Base-by-base conservation (phyloP, 495 filamentous ascomycete genomes). In the Amorphotheca resinae region DNA sequence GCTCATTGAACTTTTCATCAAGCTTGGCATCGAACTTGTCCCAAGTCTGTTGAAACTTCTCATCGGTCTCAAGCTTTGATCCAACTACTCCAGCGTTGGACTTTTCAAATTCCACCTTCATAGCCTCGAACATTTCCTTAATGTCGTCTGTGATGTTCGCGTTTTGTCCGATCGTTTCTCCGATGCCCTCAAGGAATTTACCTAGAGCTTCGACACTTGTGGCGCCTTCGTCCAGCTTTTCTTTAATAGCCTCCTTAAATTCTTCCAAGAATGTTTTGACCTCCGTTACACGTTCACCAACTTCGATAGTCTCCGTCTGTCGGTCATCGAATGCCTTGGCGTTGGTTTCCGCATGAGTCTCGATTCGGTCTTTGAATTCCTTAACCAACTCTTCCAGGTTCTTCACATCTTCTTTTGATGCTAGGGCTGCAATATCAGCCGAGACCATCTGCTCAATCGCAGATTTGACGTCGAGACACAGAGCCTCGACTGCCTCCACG, bases 61-160 rank as follows among this genome's bases (percentile, higher is more conserved):
- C 81, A 49, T 89, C 84, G 3, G 75, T 69, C 32, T 89, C 82
- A 12, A 80, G 64, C 58, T 80, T 87, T 26, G 71, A 64, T 5
- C 76, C 76, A 48, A 84, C 76, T 15, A 85, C 65, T 26, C 75
- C 72, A 8, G 74, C 72, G 38, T 80, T 78, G 8, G 79, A 73
- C 17, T 82, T 77, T 48, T 93, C 84, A 46, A 94, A 93, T 48
- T 91, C 88, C 0, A 69, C 59, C 53, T 79, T 87, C 51, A 93
- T 73, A 1, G 75, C 69, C 44, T 94, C 84, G 43, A 82, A 77
- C 31, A 93, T 67, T 47, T 87, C 80, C 54, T 86, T 87, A 25
- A 95, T 64, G 48, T 81, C 83, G 16, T 65, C 66, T 4, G 67
- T 59, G 34, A 75, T 50, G 22, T 55, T 66, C 57, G 67, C 62